A percentile compares a stretch with the other conserved stretches of the same genome.
Conservation (phyloP, 495 filamentous ascomycete species). For the Xylaria grammica region DNA sequence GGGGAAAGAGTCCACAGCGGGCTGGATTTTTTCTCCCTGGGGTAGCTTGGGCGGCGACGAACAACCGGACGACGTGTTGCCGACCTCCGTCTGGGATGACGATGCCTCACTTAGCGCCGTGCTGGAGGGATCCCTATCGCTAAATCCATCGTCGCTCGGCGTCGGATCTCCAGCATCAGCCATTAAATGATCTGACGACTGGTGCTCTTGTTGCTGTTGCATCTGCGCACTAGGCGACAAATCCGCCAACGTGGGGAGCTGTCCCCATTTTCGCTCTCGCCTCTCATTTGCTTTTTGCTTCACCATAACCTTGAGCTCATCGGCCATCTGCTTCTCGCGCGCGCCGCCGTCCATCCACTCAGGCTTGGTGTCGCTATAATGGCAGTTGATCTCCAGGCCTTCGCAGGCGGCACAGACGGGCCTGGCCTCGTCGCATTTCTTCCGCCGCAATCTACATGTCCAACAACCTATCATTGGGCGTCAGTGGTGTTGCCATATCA, state of each 20-base stretch:
- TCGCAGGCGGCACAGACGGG: constrained; percentile 41
- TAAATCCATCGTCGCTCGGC: not conserved
- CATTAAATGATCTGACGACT: constrained; percentile 11
- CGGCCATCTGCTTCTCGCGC: constrained; percentile 44
- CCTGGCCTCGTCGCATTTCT: constrained; percentile 46
- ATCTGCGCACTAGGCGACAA: constrained; percentile 4
- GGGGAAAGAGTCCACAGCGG: constrained; percentile 9
- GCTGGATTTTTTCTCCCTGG: not conserved
- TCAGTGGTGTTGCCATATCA: not conserved
- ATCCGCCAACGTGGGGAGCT: constrained; percentile 5
- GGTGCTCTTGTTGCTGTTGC: not conserved
- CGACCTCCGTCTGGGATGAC: not conserved
- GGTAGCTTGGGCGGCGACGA: not conserved
- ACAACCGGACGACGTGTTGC: not conserved
- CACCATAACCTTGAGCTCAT: constrained; percentile 37
- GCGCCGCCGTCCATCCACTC: constrained; percentile 50
- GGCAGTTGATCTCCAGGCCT: constrained; percentile 40
- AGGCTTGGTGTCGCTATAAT: constrained; percentile 41
- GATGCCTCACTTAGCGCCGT: constrained; percentile 1
- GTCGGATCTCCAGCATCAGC: not conserved
- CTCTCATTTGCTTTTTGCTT: constrained; percentile 21
- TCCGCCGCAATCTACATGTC: constrained; percentile 48
- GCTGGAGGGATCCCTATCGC: not conserved
- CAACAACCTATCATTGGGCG: constrained; percentile 36
- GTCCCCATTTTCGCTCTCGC: constrained; percentile 32